A percentile compares a stretch with the other conserved stretches of the same genome.
Evolutionary conservation across 1,284 basidiomycete species (phyloP).

Genomic region (Flammula alnicola): DNA sequence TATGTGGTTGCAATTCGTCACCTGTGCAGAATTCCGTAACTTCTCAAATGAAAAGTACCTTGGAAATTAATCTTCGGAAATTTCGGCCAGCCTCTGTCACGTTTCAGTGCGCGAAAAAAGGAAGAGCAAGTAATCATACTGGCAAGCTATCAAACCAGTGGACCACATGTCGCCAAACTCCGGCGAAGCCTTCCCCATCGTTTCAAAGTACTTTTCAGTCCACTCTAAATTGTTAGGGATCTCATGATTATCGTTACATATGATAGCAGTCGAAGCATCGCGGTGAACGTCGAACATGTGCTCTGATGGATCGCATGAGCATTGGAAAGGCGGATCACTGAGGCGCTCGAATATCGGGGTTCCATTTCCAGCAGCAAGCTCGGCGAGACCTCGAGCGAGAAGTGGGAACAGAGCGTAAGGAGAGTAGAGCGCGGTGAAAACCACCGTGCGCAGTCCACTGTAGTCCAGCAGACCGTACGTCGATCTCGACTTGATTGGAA

Average conservation of each 20-base stretch:
- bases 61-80: conserved; percentile 33
- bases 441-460: conserved; percentile 23
- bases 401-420: conserved; percentile 35
- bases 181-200: conserved; percentile 25
- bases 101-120: background rate
- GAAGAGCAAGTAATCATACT: conserved; percentile 25
- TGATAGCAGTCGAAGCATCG: conserved; percentile 36
- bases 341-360: no score
- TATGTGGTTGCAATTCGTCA: conserved; percentile 6
- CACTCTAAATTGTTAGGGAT: conserved; percentile 32
- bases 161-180: conserved; percentile 37
- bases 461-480: conserved; percentile 32
- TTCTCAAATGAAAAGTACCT: conserved; percentile 24
- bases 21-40: background rate
- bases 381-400: conserved; percentile 40
- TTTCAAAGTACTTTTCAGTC: conserved; percentile 30
- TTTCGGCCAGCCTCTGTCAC: conserved; percentile 36
- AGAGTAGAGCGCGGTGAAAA: conserved; percentile 39
- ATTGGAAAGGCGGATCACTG: conserved; percentile 34
- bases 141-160: conserved; percentile 28
- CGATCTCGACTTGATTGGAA: conserved; percentile 29
- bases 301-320: conserved; percentile 27
- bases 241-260: conserved; percentile 44
- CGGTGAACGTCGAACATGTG: conserved; percentile 12
- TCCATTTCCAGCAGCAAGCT: no score